A percentile compares a stretch with the other conserved stretches of the same genome.
Conservation (phyloP, 257 asterid species). For the Ligustrum vulgare region DNA sequence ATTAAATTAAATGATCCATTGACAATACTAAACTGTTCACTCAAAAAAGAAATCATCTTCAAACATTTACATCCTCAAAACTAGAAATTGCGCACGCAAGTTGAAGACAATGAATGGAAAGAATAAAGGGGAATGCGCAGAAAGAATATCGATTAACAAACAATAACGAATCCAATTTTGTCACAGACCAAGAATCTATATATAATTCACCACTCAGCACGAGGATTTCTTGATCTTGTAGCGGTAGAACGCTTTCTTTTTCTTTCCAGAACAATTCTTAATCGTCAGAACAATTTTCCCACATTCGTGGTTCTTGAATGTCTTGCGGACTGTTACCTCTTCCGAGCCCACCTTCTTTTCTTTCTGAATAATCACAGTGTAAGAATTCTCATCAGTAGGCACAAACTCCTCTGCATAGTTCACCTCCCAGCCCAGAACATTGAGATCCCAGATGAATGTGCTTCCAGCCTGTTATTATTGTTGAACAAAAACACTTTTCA, state of each 20-base stretch:
- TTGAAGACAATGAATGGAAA: background rate
- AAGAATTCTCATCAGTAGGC: conserved; percentile 59
- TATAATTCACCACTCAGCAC: conserved; percentile 24
- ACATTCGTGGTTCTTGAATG: conserved; percentile 66
- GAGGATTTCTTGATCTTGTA: conserved; percentile 58
- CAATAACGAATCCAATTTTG: background rate
- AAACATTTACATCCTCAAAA: background rate
- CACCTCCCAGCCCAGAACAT: conserved; percentile 76
- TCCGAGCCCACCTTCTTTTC: conserved; percentile 53
- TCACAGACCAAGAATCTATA: background rate
- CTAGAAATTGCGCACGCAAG: background rate
- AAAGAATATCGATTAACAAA: background rate
- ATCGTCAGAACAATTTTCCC: conserved; percentile 66
- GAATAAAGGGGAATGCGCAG: background rate
- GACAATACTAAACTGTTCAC: background rate
- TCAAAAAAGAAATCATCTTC: background rate
- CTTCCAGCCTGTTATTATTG: background rate
- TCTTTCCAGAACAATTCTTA: conserved; percentile 61
- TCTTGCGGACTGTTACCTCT: conserved; percentile 50
- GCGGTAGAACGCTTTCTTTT: conserved; percentile 64
- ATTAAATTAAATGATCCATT: no score
- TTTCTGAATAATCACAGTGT: conserved; percentile 67
- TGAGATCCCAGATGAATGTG: conserved; percentile 54
- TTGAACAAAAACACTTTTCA: background rate
- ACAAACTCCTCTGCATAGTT: conserved; percentile 73